Evolutionary conservation across 2,329 filamentous ascomycete genomes (phyloP), one percentile per base, ranked within the genome.

Genomic region (Didymosphaeria variabile): DNA sequence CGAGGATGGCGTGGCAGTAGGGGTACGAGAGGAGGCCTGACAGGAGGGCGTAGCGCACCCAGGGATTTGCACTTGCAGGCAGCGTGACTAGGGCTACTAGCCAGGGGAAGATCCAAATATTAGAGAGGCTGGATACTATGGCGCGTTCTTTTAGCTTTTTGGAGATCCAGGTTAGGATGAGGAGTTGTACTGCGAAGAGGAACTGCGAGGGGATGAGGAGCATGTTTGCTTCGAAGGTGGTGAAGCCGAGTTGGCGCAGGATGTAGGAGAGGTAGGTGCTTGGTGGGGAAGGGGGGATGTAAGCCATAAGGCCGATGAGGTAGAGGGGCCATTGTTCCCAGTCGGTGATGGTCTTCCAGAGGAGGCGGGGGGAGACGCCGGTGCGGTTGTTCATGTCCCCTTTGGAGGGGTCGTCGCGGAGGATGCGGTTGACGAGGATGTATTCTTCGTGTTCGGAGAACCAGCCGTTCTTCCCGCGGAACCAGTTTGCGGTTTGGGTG

Each of bases 61-160:
- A 87, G 3, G 77, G 69, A 50, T 82, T 79, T 3, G 72, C 74
- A 0, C 78, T 65, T 2, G 80, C 79, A 0, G 80, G 79, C 80
- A 83, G 84, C 56, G 64, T 81, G 66, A 75, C 76, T 3, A 88
- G 76, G 0, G 83, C 82, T 32, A 89, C 73, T 38, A 91, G 68
- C 62, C 86, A 86, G 0, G 88, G 87, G 3, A 90, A 76, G 2
- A 83, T 79, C 88, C 88, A 91, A 8, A 90, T 65, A 58, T 88
- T 77, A 44, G 82, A 84, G 3, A 82, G 76, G 38, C 84, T 79
- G 17, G 82, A 75, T 15, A 85, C 76, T 1, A 86, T 72, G 2
- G 83, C 74, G 1, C 83, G 78, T 59, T 81, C 68, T 79, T 83
- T 81, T 59, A 83, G 70, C 31, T 75, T 76, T 40, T 84, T 82